Evolutionary conservation across 2,329 filamentous ascomycete species (phyloP).

Genomic region (Celoporthe dispersa): DNA sequence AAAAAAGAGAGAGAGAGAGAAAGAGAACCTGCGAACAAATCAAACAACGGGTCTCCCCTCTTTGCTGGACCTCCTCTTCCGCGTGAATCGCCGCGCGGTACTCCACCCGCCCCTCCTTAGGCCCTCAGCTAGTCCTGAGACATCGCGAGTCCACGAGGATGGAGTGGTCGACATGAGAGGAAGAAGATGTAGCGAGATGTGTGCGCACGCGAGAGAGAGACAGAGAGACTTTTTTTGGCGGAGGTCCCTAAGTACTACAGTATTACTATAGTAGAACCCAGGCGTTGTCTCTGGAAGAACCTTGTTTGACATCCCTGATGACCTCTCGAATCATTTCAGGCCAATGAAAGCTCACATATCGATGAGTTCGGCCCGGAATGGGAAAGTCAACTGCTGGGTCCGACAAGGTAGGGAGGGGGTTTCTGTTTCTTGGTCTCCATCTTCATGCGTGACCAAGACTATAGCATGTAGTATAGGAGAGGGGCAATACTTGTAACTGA

Average conservation of each 20-base stretch:
- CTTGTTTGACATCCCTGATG: conserved; percentile 4
- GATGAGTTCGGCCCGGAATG: conserved; percentile 5
- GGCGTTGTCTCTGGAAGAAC: conserved; percentile 8
- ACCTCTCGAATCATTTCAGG: neutral
- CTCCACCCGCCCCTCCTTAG: neutral
- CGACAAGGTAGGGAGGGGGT: neutral
- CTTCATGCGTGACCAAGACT: neutral
- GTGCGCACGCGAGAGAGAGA: neutral
- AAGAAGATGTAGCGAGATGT: neutral
- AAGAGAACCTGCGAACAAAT: neutral
- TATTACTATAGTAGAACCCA: neutral
- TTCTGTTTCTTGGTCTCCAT: neutral
- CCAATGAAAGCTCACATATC: conserved; percentile 7
- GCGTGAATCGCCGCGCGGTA: neutral
- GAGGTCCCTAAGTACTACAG: neutral
- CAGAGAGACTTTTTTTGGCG: neutral
- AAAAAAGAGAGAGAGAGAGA: no score
- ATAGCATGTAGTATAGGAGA: neutral
- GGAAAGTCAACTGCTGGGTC: conserved; percentile 3
- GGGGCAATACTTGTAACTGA: neutral
- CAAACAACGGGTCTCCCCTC: neutral
- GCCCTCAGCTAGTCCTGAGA: neutral
- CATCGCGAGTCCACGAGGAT: neutral
- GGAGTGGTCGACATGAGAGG: neutral
- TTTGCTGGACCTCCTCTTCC: neutral